Conservation (phyloP, 768 basidiomycete genomes). For the Cantharellus anzutake region DNA sequence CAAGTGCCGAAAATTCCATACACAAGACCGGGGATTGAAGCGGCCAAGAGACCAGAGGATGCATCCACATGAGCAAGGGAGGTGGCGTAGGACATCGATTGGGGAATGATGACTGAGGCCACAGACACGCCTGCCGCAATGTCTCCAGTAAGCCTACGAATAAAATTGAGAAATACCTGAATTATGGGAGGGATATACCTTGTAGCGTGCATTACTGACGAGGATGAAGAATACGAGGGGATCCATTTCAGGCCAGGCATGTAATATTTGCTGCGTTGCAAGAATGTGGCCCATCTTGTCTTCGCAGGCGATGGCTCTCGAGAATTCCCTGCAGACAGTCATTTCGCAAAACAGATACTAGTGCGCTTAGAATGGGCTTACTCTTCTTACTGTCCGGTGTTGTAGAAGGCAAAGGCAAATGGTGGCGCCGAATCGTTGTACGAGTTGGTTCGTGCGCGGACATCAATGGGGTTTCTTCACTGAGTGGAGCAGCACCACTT, state of each 20-base stretch:
- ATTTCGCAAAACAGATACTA: no score
- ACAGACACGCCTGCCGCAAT: slow-evolving; percentile 75
- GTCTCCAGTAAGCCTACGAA: slow-evolving; percentile 39
- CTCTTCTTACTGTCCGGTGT: no score
- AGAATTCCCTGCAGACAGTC: no score
- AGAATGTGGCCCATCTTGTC: slow-evolving; percentile 7
- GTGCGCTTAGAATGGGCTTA: no score
- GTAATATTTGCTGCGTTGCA: slow-evolving; percentile 43
- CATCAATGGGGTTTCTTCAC: no score
- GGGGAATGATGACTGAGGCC: slow-evolving; percentile 66
- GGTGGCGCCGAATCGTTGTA: no score
- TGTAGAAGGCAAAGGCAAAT: no score
- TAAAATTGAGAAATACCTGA: background rate
- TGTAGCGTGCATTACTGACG: slow-evolving; percentile 24
- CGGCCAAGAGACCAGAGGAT: slow-evolving; percentile 42
- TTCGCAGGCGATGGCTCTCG: background rate
- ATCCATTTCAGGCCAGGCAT: slow-evolving; percentile 66
- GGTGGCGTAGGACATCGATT: slow-evolving; percentile 82
- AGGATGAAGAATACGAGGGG: slow-evolving; percentile 47
- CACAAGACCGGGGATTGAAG: slow-evolving; percentile 49
- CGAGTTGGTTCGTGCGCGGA: no score
- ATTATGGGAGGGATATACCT: background rate
- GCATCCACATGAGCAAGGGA: slow-evolving; percentile 75
- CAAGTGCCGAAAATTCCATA: slow-evolving; percentile 85
- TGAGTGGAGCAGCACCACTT: no score